A percentile compares a stretch with the other conserved stretches of the same genome.
Evolutionary conservation across 2,329 filamentous ascomycete species (phyloP).

Genomic region (Apiospora sp.): DNA sequence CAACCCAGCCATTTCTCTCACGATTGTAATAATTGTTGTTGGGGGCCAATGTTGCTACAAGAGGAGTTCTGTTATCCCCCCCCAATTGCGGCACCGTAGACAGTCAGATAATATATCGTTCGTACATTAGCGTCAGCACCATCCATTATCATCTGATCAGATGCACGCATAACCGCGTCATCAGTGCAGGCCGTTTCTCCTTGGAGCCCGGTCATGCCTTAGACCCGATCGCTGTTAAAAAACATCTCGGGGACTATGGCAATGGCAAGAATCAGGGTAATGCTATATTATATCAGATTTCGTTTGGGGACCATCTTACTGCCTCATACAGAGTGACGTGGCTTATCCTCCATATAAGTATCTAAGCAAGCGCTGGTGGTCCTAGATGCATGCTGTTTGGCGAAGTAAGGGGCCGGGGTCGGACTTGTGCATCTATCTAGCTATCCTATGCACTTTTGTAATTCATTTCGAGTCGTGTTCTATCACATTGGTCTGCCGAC

Average conservation of each 20-base stretch:
- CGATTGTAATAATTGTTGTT: not conserved
- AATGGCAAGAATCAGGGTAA: not conserved
- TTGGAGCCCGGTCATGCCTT: not conserved
- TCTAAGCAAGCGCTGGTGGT: not conserved
- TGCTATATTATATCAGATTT: not conserved
- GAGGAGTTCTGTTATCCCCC: not conserved
- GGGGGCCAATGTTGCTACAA: not conserved
- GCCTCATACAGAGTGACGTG: not conserved
- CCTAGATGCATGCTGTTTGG: not conserved
- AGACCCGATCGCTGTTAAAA: not conserved
- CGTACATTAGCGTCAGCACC: slow-evolving; percentile 18
- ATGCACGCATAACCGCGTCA: slow-evolving; percentile 3
- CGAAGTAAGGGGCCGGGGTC: not conserved
- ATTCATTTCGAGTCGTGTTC: not conserved
- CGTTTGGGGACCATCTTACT: not conserved
- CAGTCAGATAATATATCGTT: slow-evolving; percentile 16
- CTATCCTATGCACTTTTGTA: not conserved
- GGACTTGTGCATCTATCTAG: not conserved
- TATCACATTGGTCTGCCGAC: not conserved
- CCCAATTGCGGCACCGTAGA: not conserved
- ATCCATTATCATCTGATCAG: slow-evolving; percentile 13
- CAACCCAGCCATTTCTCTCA: not conserved
- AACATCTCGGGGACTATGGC: not conserved
- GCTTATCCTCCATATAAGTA: not conserved
- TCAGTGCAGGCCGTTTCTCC: not conserved